A percentile compares a stretch with the other conserved stretches of the same genome.
Conservation (phyloP, 139 green algal genomes). For the Chlorella sp. region DNA sequence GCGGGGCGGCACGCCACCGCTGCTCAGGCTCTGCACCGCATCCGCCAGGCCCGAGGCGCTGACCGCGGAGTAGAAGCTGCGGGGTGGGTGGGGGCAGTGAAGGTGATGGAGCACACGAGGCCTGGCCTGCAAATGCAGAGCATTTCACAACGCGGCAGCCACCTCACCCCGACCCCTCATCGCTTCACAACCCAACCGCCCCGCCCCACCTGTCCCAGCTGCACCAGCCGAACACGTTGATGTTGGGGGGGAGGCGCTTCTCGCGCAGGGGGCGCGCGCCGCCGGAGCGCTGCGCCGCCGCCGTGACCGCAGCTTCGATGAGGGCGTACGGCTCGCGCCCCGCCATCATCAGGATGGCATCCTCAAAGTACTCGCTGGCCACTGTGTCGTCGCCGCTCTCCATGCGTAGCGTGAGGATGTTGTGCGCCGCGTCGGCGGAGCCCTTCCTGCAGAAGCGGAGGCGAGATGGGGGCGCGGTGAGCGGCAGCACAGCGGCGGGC, state of each 20-base stretch:
- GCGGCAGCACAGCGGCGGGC: neutral
- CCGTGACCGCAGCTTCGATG: conserved; percentile 67
- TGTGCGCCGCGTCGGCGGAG: conserved; percentile 30
- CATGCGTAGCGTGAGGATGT: conserved; percentile 72
- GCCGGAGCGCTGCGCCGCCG: conserved; percentile 77
- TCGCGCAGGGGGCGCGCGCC: conserved; percentile 61
- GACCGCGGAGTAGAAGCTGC: conserved; percentile 93
- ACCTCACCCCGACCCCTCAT: too few species aligned
- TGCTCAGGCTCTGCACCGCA: conserved; percentile 40
- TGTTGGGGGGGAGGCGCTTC: conserved; percentile 79
- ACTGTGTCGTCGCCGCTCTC: conserved; percentile 77
- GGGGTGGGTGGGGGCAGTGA: neutral
- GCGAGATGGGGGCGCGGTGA: neutral
- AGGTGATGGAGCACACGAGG: too few species aligned
- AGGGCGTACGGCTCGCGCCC: conserved; percentile 68
- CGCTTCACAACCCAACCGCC: too few species aligned
- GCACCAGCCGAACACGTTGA: conserved; percentile 96
- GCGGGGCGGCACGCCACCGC: conserved; percentile 56
- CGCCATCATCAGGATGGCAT: conserved; percentile 52
- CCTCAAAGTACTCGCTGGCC: conserved; percentile 35
- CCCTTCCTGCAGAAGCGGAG: conserved; percentile 17
- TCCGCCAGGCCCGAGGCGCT: conserved; percentile 65
- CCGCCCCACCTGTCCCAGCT: conserved; percentile 46
- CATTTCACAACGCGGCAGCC: too few species aligned
- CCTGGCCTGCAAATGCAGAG: too few species aligned